Percentiles rank a stretch among this genome's conserved stretches.
phyloP scores from a whole-genome alignment of 176 grass and related monocot species.

The Urochloa ruziziensis region DNA sequence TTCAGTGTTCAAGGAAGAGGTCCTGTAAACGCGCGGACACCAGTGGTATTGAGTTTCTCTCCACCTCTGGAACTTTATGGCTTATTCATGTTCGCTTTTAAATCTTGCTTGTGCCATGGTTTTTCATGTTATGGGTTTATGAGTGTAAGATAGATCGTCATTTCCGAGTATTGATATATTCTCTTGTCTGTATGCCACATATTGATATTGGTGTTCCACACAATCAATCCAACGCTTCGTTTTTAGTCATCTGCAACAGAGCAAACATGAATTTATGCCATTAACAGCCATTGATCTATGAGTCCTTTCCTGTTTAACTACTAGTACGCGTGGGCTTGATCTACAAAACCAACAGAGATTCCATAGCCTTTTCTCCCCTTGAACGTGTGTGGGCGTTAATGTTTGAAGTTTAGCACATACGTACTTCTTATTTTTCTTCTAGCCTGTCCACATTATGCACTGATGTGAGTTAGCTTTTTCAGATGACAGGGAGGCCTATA shows the following conservation, averaged over 20 bases:
- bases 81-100: constrained; percentile 16
- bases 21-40: constrained; percentile 39
- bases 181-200: neutral
- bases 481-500: constrained; percentile 97
- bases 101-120: neutral
- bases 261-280: neutral
- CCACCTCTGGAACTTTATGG: neutral
- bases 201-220: neutral
- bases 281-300: neutral
- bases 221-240: neutral
- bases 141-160: neutral
- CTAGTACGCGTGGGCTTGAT: neutral
- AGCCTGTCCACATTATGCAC: constrained; percentile 9
- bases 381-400: neutral
- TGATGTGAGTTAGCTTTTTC: constrained; percentile 35
- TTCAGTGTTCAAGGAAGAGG: constrained; percentile 70
- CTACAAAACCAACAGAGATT: neutral
- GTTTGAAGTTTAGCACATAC: neutral
- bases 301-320: neutral
- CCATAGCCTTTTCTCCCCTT: neutral
- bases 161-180: neutral
- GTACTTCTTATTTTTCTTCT: neutral
- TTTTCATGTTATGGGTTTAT: neutral
- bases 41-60: constrained; percentile 44
- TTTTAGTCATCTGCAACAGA: neutral